Conservation (phyloP, 257 asterid genomes). For the Ilex asprella region DNA sequence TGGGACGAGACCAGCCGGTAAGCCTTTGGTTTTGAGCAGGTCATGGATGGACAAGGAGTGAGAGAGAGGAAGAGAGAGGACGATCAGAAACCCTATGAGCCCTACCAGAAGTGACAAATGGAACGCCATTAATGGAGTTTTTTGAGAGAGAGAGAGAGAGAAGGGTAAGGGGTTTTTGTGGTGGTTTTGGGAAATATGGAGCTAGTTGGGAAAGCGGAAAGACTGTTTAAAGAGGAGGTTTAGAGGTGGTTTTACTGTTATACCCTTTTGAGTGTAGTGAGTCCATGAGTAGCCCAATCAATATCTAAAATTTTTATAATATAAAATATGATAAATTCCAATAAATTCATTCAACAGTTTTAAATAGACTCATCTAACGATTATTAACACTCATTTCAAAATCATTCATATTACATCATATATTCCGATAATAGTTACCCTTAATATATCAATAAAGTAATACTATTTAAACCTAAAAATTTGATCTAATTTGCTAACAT, state of each 20-base stretch:
- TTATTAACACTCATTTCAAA: too few species aligned
- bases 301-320: too few species aligned
- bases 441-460: too few species aligned
- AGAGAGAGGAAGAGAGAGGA: constrained; percentile 10
- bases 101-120: constrained; percentile 8
- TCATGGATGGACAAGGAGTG: constrained; percentile 59
- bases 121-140: constrained; percentile 28
- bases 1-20: constrained; percentile 82
- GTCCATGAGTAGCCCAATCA: not conserved
- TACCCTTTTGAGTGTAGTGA: constrained; percentile 13
- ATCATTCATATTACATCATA: too few species aligned
- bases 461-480: too few species aligned
- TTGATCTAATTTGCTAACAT: too few species aligned
- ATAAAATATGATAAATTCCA: too few species aligned
- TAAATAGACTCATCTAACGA: too few species aligned
- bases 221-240: constrained; percentile 8
- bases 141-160: constrained; percentile 3
- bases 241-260: constrained; percentile 9
- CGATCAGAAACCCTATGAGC: constrained; percentile 8
- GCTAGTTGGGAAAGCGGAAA: constrained; percentile 32
- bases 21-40: constrained; percentile 64
- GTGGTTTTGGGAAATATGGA: constrained; percentile 26
- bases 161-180: not conserved
- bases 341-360: too few species aligned
- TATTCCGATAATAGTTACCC: too few species aligned